Evolutionary conservation across 805 yeast genomes (phyloP), one percentile per base, ranked within the genome.

Genomic region (Metschnikowia lunata): DNA sequence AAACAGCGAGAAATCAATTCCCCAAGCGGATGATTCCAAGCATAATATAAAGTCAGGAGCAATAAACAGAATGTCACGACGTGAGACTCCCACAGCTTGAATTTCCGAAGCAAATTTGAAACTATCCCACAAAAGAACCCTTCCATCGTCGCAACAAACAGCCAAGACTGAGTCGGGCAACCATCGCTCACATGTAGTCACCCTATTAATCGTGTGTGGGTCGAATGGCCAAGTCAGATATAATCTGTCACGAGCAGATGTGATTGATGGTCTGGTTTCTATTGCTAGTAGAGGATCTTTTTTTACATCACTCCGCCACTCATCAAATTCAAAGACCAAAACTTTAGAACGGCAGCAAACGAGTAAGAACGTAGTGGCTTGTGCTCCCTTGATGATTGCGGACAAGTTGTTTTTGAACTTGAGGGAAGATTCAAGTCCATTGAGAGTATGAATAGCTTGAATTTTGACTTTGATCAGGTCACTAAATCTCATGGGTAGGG

Each of bases 11-110:
- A 75, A 60, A 53, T 80, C 85, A 14, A 79, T 52, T 0, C 87
- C 86, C 89, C 89, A 83, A 1, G 74, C 78, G 1, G 85, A 78
- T 1, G 74, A 61, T 29, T 60, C 63, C 3, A 75, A 43, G 26
- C 52, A 55, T 30, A 61, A 54, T 8, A 35, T 14, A 26, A 31
- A 27, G 15, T 58, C 64, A 2, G n/a, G n/a, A 18, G 23, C 23
- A 18, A 18, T 18, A 18, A 18, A 18, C 23, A 18, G 23, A 3
- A 18, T 18, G 23, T 3, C 23, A 18, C 23, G 23, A 18, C 23
- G 23, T 3, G 23, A 18, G 3, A 18, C 23, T 18, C 4, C 4
- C 23, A 18, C 31, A 29, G n/a, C 31, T 29, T 29, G 31, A 29
- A 29, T 29, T 29, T 10, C 4, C n/a, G 10, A 12, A 65, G 37